Evolutionary conservation across 2,329 filamentous ascomycete genomes (phyloP).

Genomic region (Cladosporium sp.): DNA sequence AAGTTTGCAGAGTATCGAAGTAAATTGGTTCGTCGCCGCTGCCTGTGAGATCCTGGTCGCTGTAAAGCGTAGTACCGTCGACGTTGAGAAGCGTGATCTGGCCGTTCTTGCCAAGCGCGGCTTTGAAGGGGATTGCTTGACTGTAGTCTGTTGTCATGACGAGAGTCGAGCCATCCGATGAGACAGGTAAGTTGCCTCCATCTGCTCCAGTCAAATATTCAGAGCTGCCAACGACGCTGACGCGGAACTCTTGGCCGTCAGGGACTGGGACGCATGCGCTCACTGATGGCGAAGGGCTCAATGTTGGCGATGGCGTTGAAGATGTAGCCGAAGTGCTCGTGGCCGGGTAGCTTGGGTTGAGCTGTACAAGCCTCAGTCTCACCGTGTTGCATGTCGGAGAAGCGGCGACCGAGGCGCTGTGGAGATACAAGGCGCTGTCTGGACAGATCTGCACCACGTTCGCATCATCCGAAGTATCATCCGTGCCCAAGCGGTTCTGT

Average conservation of each 20-base stretch:
- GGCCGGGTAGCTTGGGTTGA: background rate
- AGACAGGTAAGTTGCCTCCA: background rate
- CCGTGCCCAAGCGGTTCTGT: background rate
- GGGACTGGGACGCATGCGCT: background rate
- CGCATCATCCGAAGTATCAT: background rate
- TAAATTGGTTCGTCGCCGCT: background rate
- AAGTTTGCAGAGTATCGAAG: background rate
- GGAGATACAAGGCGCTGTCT: background rate
- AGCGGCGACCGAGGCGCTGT: background rate
- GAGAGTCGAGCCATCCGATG: background rate
- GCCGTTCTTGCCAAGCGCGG: background rate
- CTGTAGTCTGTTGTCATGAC: background rate
- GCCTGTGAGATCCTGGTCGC: constrained; percentile 1
- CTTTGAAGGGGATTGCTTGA: background rate
- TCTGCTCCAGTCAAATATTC: background rate
- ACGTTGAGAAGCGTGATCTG: background rate
- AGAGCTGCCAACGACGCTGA: background rate
- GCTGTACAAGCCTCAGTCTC: background rate
- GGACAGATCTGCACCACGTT: background rate
- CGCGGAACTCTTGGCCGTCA: background rate
- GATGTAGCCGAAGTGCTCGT: background rate
- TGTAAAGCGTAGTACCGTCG: background rate
- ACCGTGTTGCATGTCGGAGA: background rate
- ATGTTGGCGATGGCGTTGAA: background rate
- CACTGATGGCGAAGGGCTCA: background rate